phyloP scores from a whole-genome alignment of 805 yeast species.

The Priceomyces melissophilus region DNA sequence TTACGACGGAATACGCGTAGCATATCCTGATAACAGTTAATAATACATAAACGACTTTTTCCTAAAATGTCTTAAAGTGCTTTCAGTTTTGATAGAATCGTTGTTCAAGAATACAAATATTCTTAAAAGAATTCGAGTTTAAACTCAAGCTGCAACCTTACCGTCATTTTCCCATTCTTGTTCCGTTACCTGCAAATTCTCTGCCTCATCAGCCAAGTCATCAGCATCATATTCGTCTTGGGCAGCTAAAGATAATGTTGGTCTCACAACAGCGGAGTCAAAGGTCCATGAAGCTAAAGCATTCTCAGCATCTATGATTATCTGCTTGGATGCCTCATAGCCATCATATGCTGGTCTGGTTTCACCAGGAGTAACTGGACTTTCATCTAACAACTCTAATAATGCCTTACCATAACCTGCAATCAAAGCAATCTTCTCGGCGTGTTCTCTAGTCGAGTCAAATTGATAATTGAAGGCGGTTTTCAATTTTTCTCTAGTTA shows the following conservation, averaged over 20 bases:
- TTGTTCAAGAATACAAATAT: neutral
- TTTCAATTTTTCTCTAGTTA: constrained; percentile 96
- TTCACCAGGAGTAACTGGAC: constrained; percentile 99
- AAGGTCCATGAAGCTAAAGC: constrained; percentile 96
- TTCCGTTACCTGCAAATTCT: constrained; percentile 54
- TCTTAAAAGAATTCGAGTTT: too few species aligned
- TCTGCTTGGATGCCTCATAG: constrained; percentile 96
- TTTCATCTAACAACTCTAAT: constrained; percentile 90
- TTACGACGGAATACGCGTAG: neutral
- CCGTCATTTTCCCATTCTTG: constrained; percentile 38
- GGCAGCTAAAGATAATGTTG: constrained; percentile 72
- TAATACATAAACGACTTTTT: constrained; percentile 2
- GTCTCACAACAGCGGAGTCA: constrained; percentile 92
- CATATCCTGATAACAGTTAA: neutral
- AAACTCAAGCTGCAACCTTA: constrained; percentile 23
- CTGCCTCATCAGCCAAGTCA: constrained; percentile 42
- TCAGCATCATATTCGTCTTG: constrained; percentile 56
- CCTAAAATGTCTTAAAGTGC: neutral
- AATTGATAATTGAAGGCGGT: constrained; percentile 96
- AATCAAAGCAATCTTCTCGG: constrained; percentile 94
- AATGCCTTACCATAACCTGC: constrained; percentile 99
- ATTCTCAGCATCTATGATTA: constrained; percentile 93
- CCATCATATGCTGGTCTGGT: constrained; percentile 98
- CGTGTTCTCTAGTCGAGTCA: constrained; percentile 89
- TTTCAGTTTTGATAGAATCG: neutral